phyloP scores from a whole-genome alignment of 352 stramenopile genomes.

The Globisporangium perplexum region DNA sequence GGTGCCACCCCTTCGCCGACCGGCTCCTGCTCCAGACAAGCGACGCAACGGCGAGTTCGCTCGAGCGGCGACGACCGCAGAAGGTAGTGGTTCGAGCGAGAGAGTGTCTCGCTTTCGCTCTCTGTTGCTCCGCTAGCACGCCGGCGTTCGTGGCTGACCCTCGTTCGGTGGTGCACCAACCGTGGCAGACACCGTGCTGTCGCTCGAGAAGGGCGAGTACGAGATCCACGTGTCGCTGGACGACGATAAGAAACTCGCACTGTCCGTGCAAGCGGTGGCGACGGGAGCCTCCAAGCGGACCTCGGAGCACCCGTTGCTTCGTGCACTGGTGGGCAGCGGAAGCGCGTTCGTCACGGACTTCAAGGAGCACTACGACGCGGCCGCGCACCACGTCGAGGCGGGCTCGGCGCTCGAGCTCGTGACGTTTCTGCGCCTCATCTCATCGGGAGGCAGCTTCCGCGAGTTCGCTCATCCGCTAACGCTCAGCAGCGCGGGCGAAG shows the following conservation, averaged over 20 bases:
- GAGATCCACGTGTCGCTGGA: constrained; percentile 13
- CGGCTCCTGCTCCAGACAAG: background rate
- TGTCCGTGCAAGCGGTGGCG: constrained; percentile 1
- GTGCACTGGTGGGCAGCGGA: constrained; percentile 4
- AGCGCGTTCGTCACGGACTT: constrained; percentile 1
- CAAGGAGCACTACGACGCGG: constrained; percentile 5
- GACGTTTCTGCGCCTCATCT: constrained; percentile 20
- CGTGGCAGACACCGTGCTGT: constrained; percentile 9
- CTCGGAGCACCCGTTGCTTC: constrained; percentile 9
- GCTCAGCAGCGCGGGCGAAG: background rate
- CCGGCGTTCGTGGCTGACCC: background rate
- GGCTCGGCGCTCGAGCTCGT: constrained; percentile 16
- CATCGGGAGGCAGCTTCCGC: constrained; percentile 5
- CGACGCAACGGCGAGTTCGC: background rate
- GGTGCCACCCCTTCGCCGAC: background rate
- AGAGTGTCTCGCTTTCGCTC: background rate
- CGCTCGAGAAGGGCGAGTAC: constrained; percentile 16
- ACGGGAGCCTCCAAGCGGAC: background rate
- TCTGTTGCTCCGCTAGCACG: background rate
- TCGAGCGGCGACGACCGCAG: background rate
- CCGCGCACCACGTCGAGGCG: constrained; percentile 3
- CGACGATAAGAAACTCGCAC: background rate
- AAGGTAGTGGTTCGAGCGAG: background rate
- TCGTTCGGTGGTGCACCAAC: background rate
- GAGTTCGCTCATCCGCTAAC: constrained; percentile 7